These are phyloP conservation scores for Lentinula novae-zelandiae DNA, from an alignment of 1,284 basidiomycete species.

Conservation along the genomic window DNA sequence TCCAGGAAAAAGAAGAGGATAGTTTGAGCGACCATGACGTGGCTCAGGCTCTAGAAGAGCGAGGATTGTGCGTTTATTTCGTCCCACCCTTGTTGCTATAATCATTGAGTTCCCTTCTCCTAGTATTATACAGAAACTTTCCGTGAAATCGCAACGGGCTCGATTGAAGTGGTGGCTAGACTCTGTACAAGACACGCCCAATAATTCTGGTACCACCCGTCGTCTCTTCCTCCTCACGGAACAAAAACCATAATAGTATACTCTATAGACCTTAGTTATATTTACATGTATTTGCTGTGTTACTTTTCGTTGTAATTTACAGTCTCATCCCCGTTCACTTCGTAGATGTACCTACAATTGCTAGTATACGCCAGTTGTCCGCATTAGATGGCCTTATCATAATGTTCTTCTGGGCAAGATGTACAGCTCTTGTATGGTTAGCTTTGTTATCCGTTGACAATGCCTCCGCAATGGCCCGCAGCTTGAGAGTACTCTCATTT, in stretches of 20 bases:
- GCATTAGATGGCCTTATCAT: conserved; percentile 63
- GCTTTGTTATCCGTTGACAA: conserved; percentile 17
- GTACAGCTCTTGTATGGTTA: conserved; percentile 26
- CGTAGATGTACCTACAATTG: conserved; percentile 40
- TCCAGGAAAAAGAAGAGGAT: conserved; percentile 43
- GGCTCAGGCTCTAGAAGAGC: conserved; percentile 61
- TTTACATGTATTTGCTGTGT: not conserved
- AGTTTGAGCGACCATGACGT: conserved; percentile 51
- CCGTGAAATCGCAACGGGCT: conserved; percentile 39
- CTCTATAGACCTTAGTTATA: no score
- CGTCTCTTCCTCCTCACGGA: conserved; percentile 36
- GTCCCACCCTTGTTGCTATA: not conserved
- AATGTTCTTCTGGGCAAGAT: conserved; percentile 61
- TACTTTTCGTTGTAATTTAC: not conserved
- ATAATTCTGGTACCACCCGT: conserved; percentile 35
- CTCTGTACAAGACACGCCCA: conserved; percentile 25
- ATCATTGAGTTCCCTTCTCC: conserved; percentile 3
- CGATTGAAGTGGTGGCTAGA: conserved; percentile 64
- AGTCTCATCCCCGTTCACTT: not conserved
- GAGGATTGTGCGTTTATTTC: conserved; percentile 60
- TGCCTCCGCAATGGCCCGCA: conserved; percentile 27
- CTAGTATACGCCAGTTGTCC: conserved; percentile 58
- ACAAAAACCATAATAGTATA: conserved; percentile 2
- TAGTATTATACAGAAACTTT: conserved; percentile 28
- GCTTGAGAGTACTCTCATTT: conserved; percentile 32